phyloP scores from a whole-genome alignment of 768 basidiomycete genomes.

The Dacryopinax spathularia region DNA sequence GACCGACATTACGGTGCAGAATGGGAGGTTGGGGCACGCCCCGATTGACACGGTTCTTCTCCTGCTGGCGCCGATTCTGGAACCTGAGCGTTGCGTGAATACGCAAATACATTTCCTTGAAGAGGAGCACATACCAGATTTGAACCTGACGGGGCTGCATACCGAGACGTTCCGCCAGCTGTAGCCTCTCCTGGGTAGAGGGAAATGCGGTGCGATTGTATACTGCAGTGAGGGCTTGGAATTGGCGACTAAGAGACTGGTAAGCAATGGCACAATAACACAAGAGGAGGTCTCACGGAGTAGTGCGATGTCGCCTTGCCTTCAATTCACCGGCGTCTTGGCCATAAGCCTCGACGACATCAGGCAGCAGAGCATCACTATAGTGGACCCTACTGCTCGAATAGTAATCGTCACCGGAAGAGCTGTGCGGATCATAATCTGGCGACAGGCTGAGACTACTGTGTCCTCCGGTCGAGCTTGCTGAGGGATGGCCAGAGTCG shows the following conservation, averaged over 20 bases:
- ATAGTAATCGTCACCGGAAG: neutral
- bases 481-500: neutral
- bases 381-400: neutral
- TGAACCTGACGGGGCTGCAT: slow-evolving; percentile 79
- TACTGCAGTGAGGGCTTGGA: slow-evolving; percentile 67
- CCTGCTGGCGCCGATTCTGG: neutral
- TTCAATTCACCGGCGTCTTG: neutral
- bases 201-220: slow-evolving; percentile 75
- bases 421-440: neutral
- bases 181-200: slow-evolving; percentile 71
- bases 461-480: neutral
- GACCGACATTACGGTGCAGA: neutral
- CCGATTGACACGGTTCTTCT: neutral
- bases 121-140: slow-evolving; percentile 46
- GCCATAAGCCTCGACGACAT: neutral
- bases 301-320: neutral
- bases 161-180: slow-evolving; percentile 58
- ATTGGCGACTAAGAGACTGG: slow-evolving; percentile 26
- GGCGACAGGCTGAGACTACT: neutral
- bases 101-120: too few relatives aligned
- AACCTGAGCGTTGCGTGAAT: too few relatives aligned
- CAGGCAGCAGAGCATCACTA: neutral
- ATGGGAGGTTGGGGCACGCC: neutral
- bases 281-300: neutral
- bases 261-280: neutral